phyloP scores from a whole-genome alignment of 73 alveolate genomes.

The Paramecium caudatum region DNA sequence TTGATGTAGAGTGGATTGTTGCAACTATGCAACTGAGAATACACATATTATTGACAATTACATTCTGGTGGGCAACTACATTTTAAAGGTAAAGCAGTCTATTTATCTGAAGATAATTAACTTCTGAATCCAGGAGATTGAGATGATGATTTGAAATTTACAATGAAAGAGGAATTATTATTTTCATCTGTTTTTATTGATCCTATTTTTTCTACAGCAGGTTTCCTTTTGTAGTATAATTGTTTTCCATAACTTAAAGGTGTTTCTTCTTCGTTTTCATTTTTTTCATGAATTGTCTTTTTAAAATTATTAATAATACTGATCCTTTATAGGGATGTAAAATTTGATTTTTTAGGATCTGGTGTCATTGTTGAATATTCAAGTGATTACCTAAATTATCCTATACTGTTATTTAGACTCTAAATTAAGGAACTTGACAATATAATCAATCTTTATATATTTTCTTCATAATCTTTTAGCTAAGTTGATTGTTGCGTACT shows the following conservation, averaged over 20 bases:
- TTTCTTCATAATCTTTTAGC: slow-evolving; percentile 11
- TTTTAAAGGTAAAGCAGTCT: not conserved
- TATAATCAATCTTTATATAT: not conserved
- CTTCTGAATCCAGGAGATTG: not conserved
- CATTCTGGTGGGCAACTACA: slow-evolving; percentile 25
- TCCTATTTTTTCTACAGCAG: not conserved
- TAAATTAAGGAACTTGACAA: not conserved
- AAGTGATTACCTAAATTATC: not conserved
- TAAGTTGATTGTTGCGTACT: not conserved
- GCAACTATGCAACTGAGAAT: not conserved
- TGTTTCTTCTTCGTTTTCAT: not conserved
- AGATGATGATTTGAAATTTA: not conserved
- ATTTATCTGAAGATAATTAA: not conserved
- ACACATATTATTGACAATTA: not conserved
- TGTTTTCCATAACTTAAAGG: not conserved
- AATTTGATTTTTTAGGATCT: not conserved
- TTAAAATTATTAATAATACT: not conserved
- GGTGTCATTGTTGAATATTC: not conserved
- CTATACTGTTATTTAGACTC: not conserved
- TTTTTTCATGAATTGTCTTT: not conserved
- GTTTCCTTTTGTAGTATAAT: not conserved
- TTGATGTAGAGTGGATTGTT: not conserved
- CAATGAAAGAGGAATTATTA: not conserved
- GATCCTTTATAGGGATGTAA: not conserved
- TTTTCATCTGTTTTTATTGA: slow-evolving; percentile 21